phyloP scores from a whole-genome alignment of 1,284 basidiomycete species.

The Trichosporon sp. region DNA sequence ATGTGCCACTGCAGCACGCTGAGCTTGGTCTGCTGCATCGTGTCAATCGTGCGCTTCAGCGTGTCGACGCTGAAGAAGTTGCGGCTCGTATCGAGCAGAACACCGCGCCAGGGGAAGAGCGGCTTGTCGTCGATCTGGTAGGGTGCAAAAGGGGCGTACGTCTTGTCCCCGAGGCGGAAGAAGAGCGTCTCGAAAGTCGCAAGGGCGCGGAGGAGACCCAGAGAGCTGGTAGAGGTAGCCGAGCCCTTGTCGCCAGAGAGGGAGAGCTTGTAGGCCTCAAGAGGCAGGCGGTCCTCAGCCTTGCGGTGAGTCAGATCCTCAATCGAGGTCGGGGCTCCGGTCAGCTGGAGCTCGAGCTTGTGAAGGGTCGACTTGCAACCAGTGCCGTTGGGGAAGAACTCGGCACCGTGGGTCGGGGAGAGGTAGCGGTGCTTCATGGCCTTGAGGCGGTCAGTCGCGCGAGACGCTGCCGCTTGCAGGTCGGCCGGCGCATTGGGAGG shows the following conservation, averaged over 20 bases:
- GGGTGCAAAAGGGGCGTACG: conserved; percentile 36
- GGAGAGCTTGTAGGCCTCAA: conserved; percentile 9
- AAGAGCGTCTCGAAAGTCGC: conserved; percentile 73
- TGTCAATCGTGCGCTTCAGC: conserved; percentile 57
- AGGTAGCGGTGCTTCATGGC: conserved; percentile 14
- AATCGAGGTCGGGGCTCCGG: neutral
- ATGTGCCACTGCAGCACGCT: conserved; percentile 8
- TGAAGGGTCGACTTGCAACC: neutral
- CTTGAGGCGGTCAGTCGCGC: conserved; percentile 16
- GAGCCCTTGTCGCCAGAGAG: neutral
- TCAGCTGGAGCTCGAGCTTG: neutral
- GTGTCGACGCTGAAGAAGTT: conserved; percentile 7
- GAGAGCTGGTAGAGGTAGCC: conserved; percentile 6
- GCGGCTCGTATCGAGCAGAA: conserved; percentile 69
- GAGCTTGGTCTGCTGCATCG: conserved; percentile 82
- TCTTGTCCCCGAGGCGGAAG: conserved; percentile 23
- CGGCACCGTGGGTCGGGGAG: conserved; percentile 18
- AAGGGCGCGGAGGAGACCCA: conserved; percentile 61
- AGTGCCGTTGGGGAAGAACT: conserved; percentile 17
- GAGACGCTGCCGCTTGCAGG: neutral
- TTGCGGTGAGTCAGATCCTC: neutral
- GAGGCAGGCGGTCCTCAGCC: conserved; percentile 16
- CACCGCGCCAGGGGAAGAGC: conserved; percentile 55
- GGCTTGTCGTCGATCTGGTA: conserved; percentile 47
- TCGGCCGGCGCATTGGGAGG: neutral